A percentile compares a stretch with the other conserved stretches of the same genome.
These are phyloP conservation scores for Discostella stelligeroides DNA, from an alignment of 108 stramenopile species.

Conservation along the genomic window DNA sequence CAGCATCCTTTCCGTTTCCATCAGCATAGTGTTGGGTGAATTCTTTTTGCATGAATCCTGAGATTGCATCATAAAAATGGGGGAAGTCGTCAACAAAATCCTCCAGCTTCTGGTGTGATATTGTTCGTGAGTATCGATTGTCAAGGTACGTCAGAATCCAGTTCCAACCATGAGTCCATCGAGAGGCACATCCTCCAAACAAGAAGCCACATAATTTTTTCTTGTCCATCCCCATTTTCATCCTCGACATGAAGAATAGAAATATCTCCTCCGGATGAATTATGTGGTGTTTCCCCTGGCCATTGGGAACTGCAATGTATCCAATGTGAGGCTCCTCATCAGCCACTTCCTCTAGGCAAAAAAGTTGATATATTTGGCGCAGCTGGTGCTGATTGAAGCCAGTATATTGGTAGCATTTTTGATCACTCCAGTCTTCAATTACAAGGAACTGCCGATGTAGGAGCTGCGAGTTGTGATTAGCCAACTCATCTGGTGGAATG, in stretches of 20 bases:
- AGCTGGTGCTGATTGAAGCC: not conserved
- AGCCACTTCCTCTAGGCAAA: not conserved
- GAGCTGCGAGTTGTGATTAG: no score
- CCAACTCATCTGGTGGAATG: no score
- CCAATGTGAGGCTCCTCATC: not conserved
- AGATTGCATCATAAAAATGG: constrained; percentile 1
- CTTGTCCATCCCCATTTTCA: no score
- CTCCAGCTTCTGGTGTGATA: not conserved
- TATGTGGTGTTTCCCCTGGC: no score
- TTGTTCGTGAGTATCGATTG: not conserved
- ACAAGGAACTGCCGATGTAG: no score
- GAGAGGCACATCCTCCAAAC: not conserved
- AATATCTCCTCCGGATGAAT: no score
- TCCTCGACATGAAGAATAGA: no score
- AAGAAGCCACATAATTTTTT: no score
- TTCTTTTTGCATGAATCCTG: not conserved
- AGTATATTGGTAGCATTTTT: constrained; percentile 3
- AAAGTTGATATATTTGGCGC: not conserved
- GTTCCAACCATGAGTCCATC: not conserved
- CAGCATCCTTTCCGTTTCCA: not conserved
- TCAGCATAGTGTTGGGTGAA: not conserved
- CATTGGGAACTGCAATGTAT: no score
- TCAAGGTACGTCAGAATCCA: not conserved
- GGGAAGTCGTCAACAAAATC: constrained; percentile 18
- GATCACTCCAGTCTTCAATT: no score